Base-by-base conservation (phyloP, 164 flowering plant species). In the Stephania japonica region DNA sequence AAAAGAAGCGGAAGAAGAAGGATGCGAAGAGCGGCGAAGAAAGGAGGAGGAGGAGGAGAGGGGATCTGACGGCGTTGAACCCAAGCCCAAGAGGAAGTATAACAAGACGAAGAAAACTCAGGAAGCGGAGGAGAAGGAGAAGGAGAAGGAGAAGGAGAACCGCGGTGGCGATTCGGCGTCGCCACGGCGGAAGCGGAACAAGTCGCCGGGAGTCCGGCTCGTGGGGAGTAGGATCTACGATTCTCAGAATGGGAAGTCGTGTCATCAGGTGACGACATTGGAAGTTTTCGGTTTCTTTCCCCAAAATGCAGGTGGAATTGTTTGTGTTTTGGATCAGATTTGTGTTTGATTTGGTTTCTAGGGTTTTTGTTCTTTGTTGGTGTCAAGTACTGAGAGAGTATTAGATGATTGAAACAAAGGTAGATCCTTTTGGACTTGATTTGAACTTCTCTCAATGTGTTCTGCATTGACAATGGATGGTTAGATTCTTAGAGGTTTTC, bases 221-320 rank as follows among this genome's bases (percentile, higher is more conserved):
- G 47, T 79, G 7, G 82, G 84, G 1, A 79, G 84, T 19, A 76
- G 88, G n/a, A 83, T 87, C 43, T 87, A 87, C 61, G 93, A 89
- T 79, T 83, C 94, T 23, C 77, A 77, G 69, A 83, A 84, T 65
- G 92, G 89, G 3, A 88, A 83, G 64, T 79, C 87, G 67, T 92
- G 97, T 66, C 97, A 92, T 47, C 97, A 92, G 88, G 97, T 91
- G 71, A 73, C 38, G 38, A 32, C 38, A 65, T 41, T 59, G 64
- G 5, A n/a, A n/a, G 64, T 59, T 11, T 59, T 59, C 7, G 38
- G 38, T 32, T 32, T 32, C 3, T 32, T 32, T 32, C 4, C 38
- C 38, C 38, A 2, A 32, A 32, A 32, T 32, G 38, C 38, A 32
- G 2, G 38, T 11, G 7, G 26, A 5, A 25, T 9, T 7, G 44